Percentiles rank a stretch among this genome's conserved stretches.
Evolutionary conservation across 768 basidiomycete genomes (phyloP).

Genomic region (Pleurotus platypus): DNA sequence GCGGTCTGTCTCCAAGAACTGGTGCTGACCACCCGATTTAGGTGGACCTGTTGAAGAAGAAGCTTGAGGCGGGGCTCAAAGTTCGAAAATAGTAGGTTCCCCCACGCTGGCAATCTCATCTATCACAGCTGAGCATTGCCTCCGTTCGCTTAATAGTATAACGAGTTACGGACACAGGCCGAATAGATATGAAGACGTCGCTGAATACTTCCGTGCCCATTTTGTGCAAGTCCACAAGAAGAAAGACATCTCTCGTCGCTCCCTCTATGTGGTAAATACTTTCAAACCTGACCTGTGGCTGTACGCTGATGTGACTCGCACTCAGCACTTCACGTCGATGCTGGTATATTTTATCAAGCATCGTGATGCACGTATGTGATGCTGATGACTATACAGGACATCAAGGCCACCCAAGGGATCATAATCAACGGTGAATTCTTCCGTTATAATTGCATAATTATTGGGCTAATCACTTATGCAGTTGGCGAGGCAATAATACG

Average conservation of each 20-base stretch:
- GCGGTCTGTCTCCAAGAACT: neutral
- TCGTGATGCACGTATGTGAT: neutral
- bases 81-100: slow-evolving; percentile 73
- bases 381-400: slow-evolving; percentile 39
- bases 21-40: slow-evolving; percentile 23
- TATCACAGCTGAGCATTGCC: slow-evolving; percentile 4
- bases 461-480: slow-evolving; percentile 16
- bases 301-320: slow-evolving; percentile 1
- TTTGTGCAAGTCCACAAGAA: slow-evolving; percentile 73
- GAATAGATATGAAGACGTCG: slow-evolving; percentile 64
- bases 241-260: slow-evolving; percentile 56
- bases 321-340: slow-evolving; percentile 70
- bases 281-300: neutral
- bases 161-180: slow-evolving; percentile 73
- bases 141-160: slow-evolving; percentile 41
- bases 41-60: slow-evolving; percentile 71
- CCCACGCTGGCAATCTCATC: neutral
- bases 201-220: slow-evolving; percentile 83
- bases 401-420: slow-evolving; percentile 62
- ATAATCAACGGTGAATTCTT: slow-evolving; percentile 52
- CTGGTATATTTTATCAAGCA: slow-evolving; percentile 35
- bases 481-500: slow-evolving; percentile 68
- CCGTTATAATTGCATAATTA: neutral
- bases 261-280: slow-evolving; percentile 59
- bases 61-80: slow-evolving; percentile 62